Conservation (phyloP, 164 flowering plant species). For the Piper longum region DNA sequence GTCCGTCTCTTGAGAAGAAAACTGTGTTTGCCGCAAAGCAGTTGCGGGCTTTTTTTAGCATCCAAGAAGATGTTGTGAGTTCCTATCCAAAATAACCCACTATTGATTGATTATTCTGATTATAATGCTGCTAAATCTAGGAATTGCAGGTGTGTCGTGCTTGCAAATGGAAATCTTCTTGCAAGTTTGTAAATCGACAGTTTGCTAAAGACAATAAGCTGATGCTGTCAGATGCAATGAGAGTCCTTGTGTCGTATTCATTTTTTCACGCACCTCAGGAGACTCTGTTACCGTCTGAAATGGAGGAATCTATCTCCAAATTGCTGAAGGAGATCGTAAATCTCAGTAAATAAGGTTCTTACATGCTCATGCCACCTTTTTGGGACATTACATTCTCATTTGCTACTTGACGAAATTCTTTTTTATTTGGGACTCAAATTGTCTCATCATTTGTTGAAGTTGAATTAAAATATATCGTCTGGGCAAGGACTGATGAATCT, state of each 20-base stretch:
- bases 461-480: too few relatives aligned
- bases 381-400: too few relatives aligned
- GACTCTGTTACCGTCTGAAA: slow-evolving; percentile 33
- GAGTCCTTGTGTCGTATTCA: slow-evolving; percentile 35
- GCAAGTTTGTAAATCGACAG: slow-evolving; percentile 44
- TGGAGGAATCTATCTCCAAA: slow-evolving; percentile 30
- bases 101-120: not conserved
- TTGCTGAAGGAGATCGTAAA: slow-evolving; percentile 37
- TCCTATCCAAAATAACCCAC: too few relatives aligned
- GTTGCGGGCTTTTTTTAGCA: slow-evolving; percentile 39
- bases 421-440: too few relatives aligned
- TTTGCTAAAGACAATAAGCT: slow-evolving; percentile 24
- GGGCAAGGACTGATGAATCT: too few relatives aligned
- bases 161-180: slow-evolving; percentile 42
- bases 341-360: slow-evolving; percentile 20
- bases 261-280: slow-evolving; percentile 26
- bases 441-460: too few relatives aligned
- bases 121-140: not conserved
- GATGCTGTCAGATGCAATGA: slow-evolving; percentile 34
- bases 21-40: slow-evolving; percentile 55
- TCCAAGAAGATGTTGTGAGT: slow-evolving; percentile 62
- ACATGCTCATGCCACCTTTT: too few relatives aligned
- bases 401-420: too few relatives aligned
- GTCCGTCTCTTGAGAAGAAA: slow-evolving; percentile 46
- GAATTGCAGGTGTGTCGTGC: slow-evolving; percentile 48